Base-by-base conservation (phyloP, 257 asterid genomes). In the Linderniella brevidens region DNA sequence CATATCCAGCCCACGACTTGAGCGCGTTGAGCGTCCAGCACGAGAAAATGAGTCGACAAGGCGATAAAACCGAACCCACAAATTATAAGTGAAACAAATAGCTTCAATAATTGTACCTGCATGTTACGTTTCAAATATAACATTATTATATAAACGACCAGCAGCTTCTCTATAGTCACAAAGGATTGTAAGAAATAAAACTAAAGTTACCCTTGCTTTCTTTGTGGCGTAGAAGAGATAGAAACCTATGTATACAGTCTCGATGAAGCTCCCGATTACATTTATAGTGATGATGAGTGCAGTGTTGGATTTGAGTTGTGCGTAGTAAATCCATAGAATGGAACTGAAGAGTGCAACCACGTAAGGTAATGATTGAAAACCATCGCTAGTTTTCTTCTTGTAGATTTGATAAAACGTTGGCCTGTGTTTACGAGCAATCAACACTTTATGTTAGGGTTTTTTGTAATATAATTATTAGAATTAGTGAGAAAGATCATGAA, bases 321-420 rank as follows among this genome's bases (percentile, higher is more conserved):
- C 93, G 7, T 82, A 82, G 64, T 82, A 78, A 9, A 82, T 72
- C 92, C 80, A 75, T 25, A 82, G 49, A 82, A 68, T 70, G 4
- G 92, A 77, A 20, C 86, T 75, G 60, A 82, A 82, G 8, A 78
- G 49, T 2, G 75, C 86, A 11, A 71, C 67, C 18, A 68, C 58
- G 13, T 78, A 78, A 0, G 92, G 86, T 17, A 75, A 37, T 0
- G 77, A 68, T 51, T 78, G 92, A 18, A 64, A 82, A 25, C 83
- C 93, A 43, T 71, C 74, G 0, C 77, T 56, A 5, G 93, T 68
- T 62, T 70, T 72, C 43, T 55, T 78, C 86, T 68, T 75, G 72
- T 68, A 76, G 1, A 82, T 73, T 41, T 49, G 20, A 11, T 58
- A 60, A 55, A 82, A 82, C 38, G 86, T 82, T 1, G 80, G 78